A percentile compares a stretch with the other conserved stretches of the same genome.
phyloP scores from a whole-genome alignment of 768 basidiomycete species.

The Phlebiopsis gigantea region DNA sequence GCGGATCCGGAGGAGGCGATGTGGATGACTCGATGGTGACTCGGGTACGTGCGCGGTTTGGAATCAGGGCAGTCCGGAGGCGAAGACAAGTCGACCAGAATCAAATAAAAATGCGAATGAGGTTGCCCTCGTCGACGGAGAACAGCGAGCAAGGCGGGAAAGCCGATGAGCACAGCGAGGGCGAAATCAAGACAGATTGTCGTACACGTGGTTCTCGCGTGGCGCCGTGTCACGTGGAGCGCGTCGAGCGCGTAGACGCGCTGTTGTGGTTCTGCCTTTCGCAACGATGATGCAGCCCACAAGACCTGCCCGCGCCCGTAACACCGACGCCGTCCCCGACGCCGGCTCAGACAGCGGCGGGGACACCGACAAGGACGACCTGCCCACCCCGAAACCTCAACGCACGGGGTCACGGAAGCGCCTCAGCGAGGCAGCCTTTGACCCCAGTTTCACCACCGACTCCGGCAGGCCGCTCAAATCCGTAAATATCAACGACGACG shows the following conservation, averaged over 20 bases:
- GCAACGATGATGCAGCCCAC: conserved; percentile 13
- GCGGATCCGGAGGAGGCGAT: conserved; percentile 7
- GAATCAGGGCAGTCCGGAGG: not conserved
- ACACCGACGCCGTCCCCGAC: conserved; percentile 5
- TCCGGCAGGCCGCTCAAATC: conserved; percentile 32
- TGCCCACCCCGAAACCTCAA: conserved; percentile 19
- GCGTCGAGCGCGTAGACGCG: conserved; percentile 15
- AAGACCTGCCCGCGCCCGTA: conserved; percentile 7
- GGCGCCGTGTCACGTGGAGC: conserved; percentile 5
- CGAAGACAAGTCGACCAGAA: not conserved
- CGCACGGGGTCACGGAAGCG: conserved; percentile 36
- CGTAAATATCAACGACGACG: conserved; percentile 71
- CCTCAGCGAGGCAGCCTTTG: conserved; percentile 51
- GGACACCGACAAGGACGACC: conserved; percentile 20
- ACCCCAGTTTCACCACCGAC: conserved; percentile 32
- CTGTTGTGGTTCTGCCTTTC: conserved; percentile 6
- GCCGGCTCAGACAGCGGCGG: conserved; percentile 8
- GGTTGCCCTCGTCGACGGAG: too few relatives aligned
- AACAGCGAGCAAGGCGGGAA: not conserved
- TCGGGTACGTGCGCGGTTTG: not conserved
- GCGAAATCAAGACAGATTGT: not conserved
- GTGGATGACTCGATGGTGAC: conserved; percentile 1
- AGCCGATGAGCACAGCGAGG: not conserved
- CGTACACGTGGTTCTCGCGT: conserved; percentile 3
- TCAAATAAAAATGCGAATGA: too few relatives aligned